Percentiles rank a stretch among this genome's conserved stretches.
These are phyloP conservation scores for Aleurites moluccanus DNA, from an alignment of 441 rosid genomes.

Conservation along the genomic window DNA sequence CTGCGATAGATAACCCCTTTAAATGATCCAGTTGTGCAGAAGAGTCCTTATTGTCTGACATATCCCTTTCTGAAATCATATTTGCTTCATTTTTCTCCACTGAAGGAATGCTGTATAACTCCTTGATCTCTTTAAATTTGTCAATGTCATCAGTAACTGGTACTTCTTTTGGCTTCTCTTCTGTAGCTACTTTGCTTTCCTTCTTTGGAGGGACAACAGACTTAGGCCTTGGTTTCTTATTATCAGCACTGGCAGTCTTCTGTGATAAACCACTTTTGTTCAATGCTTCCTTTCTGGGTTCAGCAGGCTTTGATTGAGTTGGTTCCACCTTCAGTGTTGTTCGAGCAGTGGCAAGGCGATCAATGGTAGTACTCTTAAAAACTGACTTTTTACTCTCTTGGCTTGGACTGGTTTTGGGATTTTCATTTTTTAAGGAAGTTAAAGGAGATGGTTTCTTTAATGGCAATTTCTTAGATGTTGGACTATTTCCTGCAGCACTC, in stretches of 20 bases:
- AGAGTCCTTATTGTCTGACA: background rate
- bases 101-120: slow-evolving; percentile 39
- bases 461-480: slow-evolving; percentile 41
- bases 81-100: slow-evolving; percentile 37
- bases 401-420: slow-evolving; percentile 33
- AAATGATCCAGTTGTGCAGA: slow-evolving; percentile 14
- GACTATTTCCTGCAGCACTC: slow-evolving; percentile 48
- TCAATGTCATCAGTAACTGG: slow-evolving; percentile 28
- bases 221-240: slow-evolving; percentile 44
- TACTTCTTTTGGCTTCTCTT: slow-evolving; percentile 27
- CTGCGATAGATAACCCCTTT: slow-evolving; percentile 29
- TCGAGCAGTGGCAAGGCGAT: slow-evolving; percentile 76
- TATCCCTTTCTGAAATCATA: background rate
- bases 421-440: slow-evolving; percentile 36
- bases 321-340: slow-evolving; percentile 42
- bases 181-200: slow-evolving; percentile 29
- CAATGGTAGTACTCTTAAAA: slow-evolving; percentile 77
- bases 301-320: slow-evolving; percentile 41
- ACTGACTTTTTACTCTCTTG: slow-evolving; percentile 54
- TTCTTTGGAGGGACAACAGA: slow-evolving; percentile 41
- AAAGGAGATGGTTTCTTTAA: slow-evolving; percentile 31
- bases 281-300: slow-evolving; percentile 41
- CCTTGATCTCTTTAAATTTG: slow-evolving; percentile 64
- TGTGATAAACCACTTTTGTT: slow-evolving; percentile 41
- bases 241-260: slow-evolving; percentile 40